A percentile compares a stretch with the other conserved stretches of the same genome.
Conservation (phyloP, 1,284 basidiomycete species). For the Nidula niveotomentosa region DNA sequence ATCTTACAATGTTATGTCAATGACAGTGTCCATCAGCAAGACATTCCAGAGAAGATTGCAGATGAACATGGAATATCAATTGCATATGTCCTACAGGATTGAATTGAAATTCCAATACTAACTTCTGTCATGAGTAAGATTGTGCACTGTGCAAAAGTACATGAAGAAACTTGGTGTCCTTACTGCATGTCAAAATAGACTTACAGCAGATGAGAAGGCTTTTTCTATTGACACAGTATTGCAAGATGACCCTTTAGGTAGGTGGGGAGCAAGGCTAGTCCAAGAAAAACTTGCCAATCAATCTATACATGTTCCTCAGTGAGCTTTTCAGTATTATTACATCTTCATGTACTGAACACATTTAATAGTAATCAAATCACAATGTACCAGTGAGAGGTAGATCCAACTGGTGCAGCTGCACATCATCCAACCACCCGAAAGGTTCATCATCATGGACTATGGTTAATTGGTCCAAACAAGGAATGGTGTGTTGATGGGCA, state of each 20-base stretch:
- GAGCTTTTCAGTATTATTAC: conserved; percentile 2
- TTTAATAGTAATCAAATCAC: conserved; percentile 11
- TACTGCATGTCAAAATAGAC: not conserved
- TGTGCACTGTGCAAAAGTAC: not conserved
- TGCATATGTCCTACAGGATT: no score
- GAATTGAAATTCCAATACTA: no score
- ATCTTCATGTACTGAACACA: not conserved
- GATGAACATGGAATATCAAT: no score
- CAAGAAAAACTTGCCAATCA: no score
- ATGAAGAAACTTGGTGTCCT: not conserved
- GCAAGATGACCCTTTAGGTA: not conserved
- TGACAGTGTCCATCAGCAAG: no score
- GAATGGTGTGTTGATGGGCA: conserved; percentile 25
- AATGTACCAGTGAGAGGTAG: conserved; percentile 2
- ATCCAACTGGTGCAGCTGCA: conserved; percentile 9
- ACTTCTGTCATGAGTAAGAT: no score
- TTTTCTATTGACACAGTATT: not conserved
- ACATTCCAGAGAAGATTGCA: no score
- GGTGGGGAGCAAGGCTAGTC: no score
- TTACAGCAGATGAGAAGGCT: not conserved
- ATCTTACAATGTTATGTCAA: no score
- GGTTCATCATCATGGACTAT: conserved; percentile 15
- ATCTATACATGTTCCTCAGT: no score
- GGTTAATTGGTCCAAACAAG: conserved; percentile 21
- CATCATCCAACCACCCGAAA: conserved; percentile 16